Base-by-base conservation (phyloP, 331 rosid genomes). In the Quercus phellos region DNA sequence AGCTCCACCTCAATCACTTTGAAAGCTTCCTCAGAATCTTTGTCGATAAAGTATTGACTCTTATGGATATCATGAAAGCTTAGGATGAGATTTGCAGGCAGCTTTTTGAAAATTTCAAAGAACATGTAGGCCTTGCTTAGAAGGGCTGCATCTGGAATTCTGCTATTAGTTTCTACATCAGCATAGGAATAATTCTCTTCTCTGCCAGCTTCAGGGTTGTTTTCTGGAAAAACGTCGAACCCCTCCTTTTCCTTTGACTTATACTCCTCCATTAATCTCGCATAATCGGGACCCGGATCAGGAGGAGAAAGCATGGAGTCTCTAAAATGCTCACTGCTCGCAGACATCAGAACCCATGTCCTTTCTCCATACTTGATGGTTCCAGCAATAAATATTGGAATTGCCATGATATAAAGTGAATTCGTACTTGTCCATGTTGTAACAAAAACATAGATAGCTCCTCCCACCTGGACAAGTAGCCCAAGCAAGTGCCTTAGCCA, bases 1-100 rank as follows among this genome's bases (percentile, higher is more conserved):
- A 84, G 88, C 85, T 84, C 90, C 5, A 82, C 18, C 43, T 80
- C 87, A 24, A 79, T 35, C 2, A 84, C 60, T 59, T 55, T 17
- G n/a, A 77, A 77, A 46, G 79, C 82, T 2, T 22, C 21, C 26
- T 24, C 26, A 24, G 26, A 24, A 24, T 24, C 26, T 24, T 24
- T 24, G 1, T 24, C 26, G 26, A 24, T 24, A 24, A 24, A 24
- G 9, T 42, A 30, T 22, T 54, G 67, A 22, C 51, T 50, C 12
- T n/a, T 68, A 0, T 38, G 3, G n/a, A 55, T 8, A 10, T 51
- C 46, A 11, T 55, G 50, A 27, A 51, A 46, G 56, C 61, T 72
- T 21, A 80, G 70, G 46, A 67, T 73, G 32, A 76, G 68, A 55
- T 74, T 82, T 2, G 58, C 82, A 51, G 53, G 51, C 0, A 80